Conservation (phyloP, 202 grass and related monocot genomes). For the Tripidium arundinaceum region DNA sequence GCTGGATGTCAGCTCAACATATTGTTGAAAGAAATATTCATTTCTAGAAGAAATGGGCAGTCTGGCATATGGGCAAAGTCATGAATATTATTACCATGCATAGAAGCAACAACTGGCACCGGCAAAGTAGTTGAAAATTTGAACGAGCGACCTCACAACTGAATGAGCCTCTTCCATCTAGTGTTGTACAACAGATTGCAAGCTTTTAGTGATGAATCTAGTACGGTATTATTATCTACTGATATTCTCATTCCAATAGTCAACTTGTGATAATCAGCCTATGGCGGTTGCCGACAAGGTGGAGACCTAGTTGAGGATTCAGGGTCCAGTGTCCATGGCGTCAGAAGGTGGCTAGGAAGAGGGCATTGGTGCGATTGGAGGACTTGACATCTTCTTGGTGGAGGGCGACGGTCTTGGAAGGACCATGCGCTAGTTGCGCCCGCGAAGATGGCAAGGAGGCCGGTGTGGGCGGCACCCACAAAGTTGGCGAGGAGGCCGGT, state of each 20-base stretch:
- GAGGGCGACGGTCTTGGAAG: too few species aligned
- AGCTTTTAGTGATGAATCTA: constrained; percentile 23
- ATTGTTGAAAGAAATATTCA: background rate
- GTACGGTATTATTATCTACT: background rate
- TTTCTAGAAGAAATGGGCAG: constrained; percentile 11
- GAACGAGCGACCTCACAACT: constrained; percentile 81
- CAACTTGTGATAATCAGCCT: background rate
- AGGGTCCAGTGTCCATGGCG: too few species aligned
- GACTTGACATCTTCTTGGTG: too few species aligned
- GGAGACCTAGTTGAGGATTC: too few species aligned
- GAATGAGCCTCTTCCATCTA: constrained; percentile 81
- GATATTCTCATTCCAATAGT: background rate
- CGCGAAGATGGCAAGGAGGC: too few species aligned
- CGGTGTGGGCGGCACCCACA: too few species aligned
- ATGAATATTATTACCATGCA: constrained; percentile 62
- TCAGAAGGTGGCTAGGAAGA: too few species aligned
- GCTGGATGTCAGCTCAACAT: constrained; percentile 1
- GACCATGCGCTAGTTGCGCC: too few species aligned
- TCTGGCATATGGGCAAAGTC: background rate
- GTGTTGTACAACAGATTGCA: constrained; percentile 56
- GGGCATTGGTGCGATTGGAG: too few species aligned
- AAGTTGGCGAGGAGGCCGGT: too few species aligned
- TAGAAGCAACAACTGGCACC: constrained; percentile 80
- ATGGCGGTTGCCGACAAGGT: too few species aligned
- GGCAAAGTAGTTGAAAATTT: constrained; percentile 92